Conservation (phyloP, 768 basidiomycete species). For the Candolleomyces aberdarensis region DNA sequence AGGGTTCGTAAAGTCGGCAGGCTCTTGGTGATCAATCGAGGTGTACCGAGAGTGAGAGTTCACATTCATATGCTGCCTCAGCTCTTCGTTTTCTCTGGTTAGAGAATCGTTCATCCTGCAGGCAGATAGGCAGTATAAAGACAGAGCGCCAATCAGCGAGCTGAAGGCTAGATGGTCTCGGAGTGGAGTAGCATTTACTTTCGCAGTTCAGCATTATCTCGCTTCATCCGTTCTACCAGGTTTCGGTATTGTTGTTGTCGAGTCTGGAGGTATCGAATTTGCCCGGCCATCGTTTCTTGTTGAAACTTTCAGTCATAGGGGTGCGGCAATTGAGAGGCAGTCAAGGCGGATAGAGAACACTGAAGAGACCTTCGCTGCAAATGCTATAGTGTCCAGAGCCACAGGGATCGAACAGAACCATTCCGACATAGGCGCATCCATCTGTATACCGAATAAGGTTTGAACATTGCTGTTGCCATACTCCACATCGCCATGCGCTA, state of each 20-base stretch:
- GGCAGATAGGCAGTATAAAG: constrained; percentile 7
- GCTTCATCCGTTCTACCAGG: constrained; percentile 50
- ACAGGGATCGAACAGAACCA: constrained; percentile 72
- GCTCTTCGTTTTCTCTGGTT: constrained; percentile 45
- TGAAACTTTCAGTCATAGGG: constrained; percentile 56
- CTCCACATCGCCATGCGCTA: constrained; percentile 16
- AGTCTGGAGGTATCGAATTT: constrained; percentile 60
- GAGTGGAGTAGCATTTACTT: constrained; percentile 39
- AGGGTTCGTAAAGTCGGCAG: constrained; percentile 40
- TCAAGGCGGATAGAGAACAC: background rate
- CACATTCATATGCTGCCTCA: constrained; percentile 32
- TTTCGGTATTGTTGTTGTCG: constrained; percentile 55
- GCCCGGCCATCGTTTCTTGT: constrained; percentile 67
- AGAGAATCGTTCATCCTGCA: constrained; percentile 50
- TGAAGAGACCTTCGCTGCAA: constrained; percentile 57
- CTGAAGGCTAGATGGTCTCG: background rate
- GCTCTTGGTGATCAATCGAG: constrained; percentile 14
- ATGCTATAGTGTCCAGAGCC: constrained; percentile 61
- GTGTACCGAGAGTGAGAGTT: constrained; percentile 21
- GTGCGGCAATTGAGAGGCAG: background rate
- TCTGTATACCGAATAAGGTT: constrained; percentile 34
- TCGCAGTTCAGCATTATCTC: constrained; percentile 51
- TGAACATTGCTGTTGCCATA: background rate
- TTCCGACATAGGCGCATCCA: constrained; percentile 77
- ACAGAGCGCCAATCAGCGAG: constrained; percentile 1